Conservation (phyloP, 139 green algal species). For the Coccomyxa sp. region DNA sequence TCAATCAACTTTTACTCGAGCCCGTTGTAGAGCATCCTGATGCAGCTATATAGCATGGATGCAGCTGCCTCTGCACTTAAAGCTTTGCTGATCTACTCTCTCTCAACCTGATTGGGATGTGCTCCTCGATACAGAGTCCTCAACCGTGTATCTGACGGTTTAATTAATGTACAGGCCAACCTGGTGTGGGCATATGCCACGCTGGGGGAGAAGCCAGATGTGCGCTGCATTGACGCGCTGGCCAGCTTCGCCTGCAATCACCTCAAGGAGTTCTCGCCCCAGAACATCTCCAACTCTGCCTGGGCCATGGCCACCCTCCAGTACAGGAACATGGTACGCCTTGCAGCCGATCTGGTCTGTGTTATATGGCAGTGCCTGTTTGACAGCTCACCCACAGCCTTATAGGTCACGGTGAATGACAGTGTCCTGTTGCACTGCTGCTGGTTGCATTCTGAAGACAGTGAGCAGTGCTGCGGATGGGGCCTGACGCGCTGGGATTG, state of each 20-base stretch:
- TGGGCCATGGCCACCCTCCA: constrained; percentile 45
- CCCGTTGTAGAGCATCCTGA: no score
- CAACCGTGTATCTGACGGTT: no score
- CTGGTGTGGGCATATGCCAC: constrained; percentile 11
- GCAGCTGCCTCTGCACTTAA: no score
- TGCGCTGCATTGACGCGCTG: not conserved
- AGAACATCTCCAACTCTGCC: constrained; percentile 45
- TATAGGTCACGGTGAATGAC: no score
- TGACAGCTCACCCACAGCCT: no score
- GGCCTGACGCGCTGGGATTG: not conserved
- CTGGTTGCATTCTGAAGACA: not conserved
- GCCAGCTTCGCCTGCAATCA: not conserved
- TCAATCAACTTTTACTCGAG: no score
- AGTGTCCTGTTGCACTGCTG: no score
- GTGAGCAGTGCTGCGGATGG: not conserved
- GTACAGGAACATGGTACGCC: constrained; percentile 3
- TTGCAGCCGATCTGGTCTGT: not conserved
- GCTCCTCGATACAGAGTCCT: not conserved
- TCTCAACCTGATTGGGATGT: no score
- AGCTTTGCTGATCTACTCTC: no score
- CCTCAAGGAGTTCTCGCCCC: constrained; percentile 27
- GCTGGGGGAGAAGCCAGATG: not conserved
- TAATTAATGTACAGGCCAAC: constrained; percentile 1
- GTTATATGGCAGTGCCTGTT: no score
- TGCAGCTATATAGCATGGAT: no score